These are phyloP conservation scores for Capronia coronata DNA, from an alignment of 2,329 filamentous ascomycete genomes.

Conservation along the genomic window DNA sequence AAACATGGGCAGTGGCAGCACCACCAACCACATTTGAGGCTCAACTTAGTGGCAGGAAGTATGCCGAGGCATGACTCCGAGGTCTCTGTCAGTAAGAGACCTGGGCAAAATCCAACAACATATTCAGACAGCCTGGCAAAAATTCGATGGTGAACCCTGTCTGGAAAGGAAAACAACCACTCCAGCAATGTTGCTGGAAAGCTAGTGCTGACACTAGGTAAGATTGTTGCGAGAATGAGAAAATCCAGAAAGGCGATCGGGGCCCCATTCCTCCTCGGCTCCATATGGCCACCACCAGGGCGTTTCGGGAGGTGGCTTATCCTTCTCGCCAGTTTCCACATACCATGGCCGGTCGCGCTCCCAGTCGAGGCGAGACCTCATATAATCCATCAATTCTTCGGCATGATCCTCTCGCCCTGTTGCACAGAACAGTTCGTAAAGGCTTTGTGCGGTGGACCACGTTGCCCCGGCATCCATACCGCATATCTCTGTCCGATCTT, in stretches of 20 bases:
- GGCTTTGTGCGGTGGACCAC: neutral
- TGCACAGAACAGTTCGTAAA: neutral
- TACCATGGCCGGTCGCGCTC: neutral
- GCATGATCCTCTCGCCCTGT: neutral
- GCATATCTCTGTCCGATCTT: neutral
- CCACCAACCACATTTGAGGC: no score
- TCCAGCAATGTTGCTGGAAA: neutral
- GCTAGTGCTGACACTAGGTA: neutral
- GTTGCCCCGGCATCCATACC: neutral
- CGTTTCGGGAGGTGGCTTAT: neutral
- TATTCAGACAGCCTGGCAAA: neutral
- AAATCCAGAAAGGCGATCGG: neutral
- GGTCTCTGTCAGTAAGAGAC: no score
- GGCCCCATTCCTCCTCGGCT: neutral
- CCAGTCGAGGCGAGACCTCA: constrained; percentile 2
- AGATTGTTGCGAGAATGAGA: neutral
- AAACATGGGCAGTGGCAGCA: no score
- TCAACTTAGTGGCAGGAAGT: no score
- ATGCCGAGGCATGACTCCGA: no score
- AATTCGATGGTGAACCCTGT: neutral
- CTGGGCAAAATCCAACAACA: neutral
- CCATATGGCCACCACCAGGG: constrained; percentile 7
- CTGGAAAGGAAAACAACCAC: no score
- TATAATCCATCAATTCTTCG: neutral
- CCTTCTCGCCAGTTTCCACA: neutral